phyloP scores from a whole-genome alignment of 805 yeast genomes.

The Yarrowia alimentaria region DNA sequence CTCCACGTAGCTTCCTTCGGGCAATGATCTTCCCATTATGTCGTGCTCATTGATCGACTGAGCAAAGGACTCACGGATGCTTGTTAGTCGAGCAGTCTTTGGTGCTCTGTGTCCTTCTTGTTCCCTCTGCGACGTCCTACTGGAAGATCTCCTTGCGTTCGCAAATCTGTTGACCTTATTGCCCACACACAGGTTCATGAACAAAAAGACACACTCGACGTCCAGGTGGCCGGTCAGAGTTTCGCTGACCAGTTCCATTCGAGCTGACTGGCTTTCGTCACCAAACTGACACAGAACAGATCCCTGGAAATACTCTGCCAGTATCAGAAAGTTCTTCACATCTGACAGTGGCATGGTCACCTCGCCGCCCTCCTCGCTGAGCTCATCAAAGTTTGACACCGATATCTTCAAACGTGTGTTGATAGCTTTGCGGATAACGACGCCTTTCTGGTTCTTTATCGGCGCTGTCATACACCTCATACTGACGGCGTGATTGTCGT shows the following conservation, averaged over 20 bases:
- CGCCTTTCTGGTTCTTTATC: not conserved
- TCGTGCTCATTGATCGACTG: not conserved
- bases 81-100: no score
- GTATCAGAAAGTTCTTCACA: conserved; percentile 3
- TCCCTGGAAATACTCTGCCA: not conserved
- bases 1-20: not conserved
- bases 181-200: conserved; percentile 24
- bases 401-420: conserved; percentile 9
- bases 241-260: conserved; percentile 5
- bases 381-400: not conserved
- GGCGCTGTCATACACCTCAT: conserved; percentile 19
- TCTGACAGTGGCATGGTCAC: conserved; percentile 12
- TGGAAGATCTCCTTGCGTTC: not conserved
- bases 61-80: no score
- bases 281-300: conserved; percentile 15
- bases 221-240: conserved; percentile 3
- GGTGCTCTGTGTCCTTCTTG: not conserved
- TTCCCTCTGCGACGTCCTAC: not conserved
- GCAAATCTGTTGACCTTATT: no score
- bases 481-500: not conserved
- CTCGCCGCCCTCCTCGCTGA: not conserved
- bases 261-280: conserved; percentile 14
- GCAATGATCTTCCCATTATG: no score
- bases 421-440: not conserved
- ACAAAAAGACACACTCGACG: conserved; percentile 8